Evolutionary conservation across 345 rosid species (phyloP), one percentile per base, ranked within the genome.

Genomic region (Rhodamnia rubescens): DNA sequence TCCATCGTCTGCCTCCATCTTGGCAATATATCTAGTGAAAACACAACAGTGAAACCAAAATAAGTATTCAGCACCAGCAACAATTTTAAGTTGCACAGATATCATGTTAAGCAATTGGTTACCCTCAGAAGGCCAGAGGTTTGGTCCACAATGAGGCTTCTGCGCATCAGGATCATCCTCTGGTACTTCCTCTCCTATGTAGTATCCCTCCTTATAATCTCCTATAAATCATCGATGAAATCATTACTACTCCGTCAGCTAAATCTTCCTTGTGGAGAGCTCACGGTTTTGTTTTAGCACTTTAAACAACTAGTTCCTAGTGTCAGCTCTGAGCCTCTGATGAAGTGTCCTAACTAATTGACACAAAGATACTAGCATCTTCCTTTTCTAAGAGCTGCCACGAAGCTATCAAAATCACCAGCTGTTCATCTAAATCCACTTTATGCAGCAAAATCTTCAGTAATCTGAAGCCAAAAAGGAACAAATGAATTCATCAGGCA

Each of bases 121-220:
- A 59, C 86, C 82, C 81, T 95, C 98, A 6, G 86, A 57, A 47
- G 98, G 99, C 99, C 99, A 95, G 69, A 92, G 89, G 86, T 95
- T 96, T 6, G 96, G 95, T 4, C 98, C 99, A 85, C 85, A 89
- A 84, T 95, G 94, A 27, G 98, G 96, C 85, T 91, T 94, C 11
- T 93, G 90, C 5, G 89, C 90, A 20, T 93, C 92, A 82, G 91
- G 93, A 85, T 93, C 96, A 87, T 90, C 94, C 89, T 92, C 92
- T 42, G 95, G 91, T 15, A 96, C 92, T 90, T 96, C 94, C 29
- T 91, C 90, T 11, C 99, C 98, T 53, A 92, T 92, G 85, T 95
- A 96, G 87, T 92, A 96, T 49, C 99, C 99, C 84, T 96, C 98
- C 90, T 95, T 96, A 81, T 96, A 95, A 87, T 96, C 99, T 82